Evolutionary conservation across 2,329 filamentous ascomycete genomes (phyloP), one percentile per base, ranked within the genome.

Genomic region (Phoma sp.): DNA sequence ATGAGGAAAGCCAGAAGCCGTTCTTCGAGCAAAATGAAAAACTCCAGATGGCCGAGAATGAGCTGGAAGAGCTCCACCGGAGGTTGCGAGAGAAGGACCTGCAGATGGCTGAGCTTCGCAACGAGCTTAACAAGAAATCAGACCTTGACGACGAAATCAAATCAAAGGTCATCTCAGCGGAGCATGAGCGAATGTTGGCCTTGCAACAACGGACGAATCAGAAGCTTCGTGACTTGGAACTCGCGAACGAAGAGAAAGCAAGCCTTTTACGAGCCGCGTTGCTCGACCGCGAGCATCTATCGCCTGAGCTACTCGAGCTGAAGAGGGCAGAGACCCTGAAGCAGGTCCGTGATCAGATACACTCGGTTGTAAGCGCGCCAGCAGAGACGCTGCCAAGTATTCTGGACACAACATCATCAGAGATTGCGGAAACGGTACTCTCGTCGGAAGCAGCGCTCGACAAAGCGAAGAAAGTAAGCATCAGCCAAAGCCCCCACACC

Each of bases 1-100:
- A 76, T 39, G 71, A 74, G 34, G 65, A 69, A 17, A 72, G 61
- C 33, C 66, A 75, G 48, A 71, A 71, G 60, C 73, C 73, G 0
- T 76, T 76, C 47, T 61, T 76, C 6, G 69, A 76, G 42, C 73
- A 76, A 39, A 75, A 70, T n/a, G 64, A 74, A 38, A 76, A 71
- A 48, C 67, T 76, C 10, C 71, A 72, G 18, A 64, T 66, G 18
- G 65, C 67, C 7, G 71, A 75, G 53, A 61, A 65, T 2, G 71
- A 74, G 47, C 57, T 75, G 5, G 64, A 72, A 36, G 73, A 74
- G 38, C 62, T 76, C 28, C 69, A 69, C 38, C 65, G 69, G 32
- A 64, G 64, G 23, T 52, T 73, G 18, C 67, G 70, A 30, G 73
- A 74, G 40, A 73, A 73, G 47, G 72, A 75, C 20, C 47, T 73